phyloP scores from a whole-genome alignment of 2,329 filamentous ascomycete genomes.

The Fusarium brevicatenulatum region DNA sequence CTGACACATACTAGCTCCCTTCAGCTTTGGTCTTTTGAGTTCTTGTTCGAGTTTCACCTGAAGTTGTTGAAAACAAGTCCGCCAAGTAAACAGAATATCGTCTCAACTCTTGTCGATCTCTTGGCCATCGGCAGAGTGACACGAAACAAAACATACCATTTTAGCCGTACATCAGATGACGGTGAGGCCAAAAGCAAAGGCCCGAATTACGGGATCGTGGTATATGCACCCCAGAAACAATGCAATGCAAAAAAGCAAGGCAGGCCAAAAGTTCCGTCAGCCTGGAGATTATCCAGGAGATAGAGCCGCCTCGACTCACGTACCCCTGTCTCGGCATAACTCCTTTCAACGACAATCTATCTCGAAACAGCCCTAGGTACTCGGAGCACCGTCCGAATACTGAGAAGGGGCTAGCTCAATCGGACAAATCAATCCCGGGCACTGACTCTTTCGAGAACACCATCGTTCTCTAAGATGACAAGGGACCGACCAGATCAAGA shows the following conservation, averaged over 20 bases:
- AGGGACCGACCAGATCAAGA: not conserved
- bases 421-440: not conserved
- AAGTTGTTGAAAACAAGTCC: not conserved
- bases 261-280: not conserved
- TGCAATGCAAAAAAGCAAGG: not conserved
- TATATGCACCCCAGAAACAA: not conserved
- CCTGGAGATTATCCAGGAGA: not conserved
- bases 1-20: not conserved
- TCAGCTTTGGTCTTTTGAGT: not conserved
- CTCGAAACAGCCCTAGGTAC: conserved; percentile 1
- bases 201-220: not conserved
- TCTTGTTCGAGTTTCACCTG: not conserved
- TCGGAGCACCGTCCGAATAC: not conserved
- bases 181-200: not conserved
- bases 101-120: not conserved
- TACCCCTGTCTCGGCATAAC: not conserved
- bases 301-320: not conserved
- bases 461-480: not conserved
- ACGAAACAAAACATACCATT: not conserved
- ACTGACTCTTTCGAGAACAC: not conserved
- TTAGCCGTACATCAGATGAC: not conserved
- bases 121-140: not conserved
- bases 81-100: not conserved
- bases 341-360: not conserved
- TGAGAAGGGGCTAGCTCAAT: not conserved